Evolutionary conservation across 305 asterid species (phyloP), one percentile per base, ranked within the genome.

Genomic region (Fraxinus ornus): DNA sequence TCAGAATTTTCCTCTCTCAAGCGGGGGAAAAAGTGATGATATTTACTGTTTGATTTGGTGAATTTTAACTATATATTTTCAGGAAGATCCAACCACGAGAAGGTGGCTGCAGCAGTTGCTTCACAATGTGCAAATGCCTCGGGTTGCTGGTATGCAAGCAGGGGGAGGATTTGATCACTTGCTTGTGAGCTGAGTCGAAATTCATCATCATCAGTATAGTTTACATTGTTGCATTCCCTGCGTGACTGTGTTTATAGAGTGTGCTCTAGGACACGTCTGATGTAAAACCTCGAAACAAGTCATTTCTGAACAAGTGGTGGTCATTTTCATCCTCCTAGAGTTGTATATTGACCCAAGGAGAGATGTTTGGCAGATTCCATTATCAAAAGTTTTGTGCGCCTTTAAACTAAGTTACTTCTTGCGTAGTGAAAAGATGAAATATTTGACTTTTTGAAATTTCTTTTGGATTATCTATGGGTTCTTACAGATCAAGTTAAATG

Each of bases 131-230:
- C 97, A 88, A 81, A 91, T 89, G 76, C 90, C 91, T 55, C 88
- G 94, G 68, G 97, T 86, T 81, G 84, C 90, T 81, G 85, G 89
- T 22, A 74, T 93, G 88, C 99, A 90, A 85, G 87, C 89, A 0
- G 99, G 94, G 30, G 93, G 89, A n/a, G 95, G 91, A 60, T 92
- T 94, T 44, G 98, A 96, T 70, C 99, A 93, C 86, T 83, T 94
- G 94, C 88, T 93, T 89, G 88, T 88, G 83, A 88, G 86, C 83
- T 90, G 70, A 87, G 32, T 80, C 21, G 44, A 44, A 33, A 12
- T 26, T 66, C 74, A 66, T 66, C 39, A 35, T 35, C 39, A 5
- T 35, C 36, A 10, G 36, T 26, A 9, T 24, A 66, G 37, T 66
- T 22, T 62, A 12, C 70, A 60, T 57, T 36, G 60, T 49, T 47